Evolutionary conservation across 2,329 filamentous ascomycete species (phyloP).

Genomic region (Davidsoniella virescens): DNA sequence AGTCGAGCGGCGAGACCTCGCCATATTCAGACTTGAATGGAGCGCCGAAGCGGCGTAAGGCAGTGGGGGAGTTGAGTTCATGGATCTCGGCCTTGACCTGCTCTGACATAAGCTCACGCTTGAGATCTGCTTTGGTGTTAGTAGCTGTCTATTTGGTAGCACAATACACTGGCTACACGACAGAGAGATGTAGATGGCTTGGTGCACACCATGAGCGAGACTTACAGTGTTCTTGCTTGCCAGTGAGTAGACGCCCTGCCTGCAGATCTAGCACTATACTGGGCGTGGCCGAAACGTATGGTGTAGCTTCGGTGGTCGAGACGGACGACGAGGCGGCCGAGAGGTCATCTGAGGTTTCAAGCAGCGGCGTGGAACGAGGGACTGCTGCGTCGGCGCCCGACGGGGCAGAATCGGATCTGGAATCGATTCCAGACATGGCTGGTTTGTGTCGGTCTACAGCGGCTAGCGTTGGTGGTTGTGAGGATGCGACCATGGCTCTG

Average conservation of each 20-base stretch:
- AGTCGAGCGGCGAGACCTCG: conserved; percentile 84
- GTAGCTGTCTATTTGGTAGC: neutral
- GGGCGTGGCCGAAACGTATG: conserved; percentile 13
- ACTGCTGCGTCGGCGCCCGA: neutral
- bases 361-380: conserved; percentile 4
- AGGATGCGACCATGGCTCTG: too few species aligned
- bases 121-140: conserved; percentile 50
- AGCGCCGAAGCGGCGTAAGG: conserved; percentile 84
- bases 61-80: conserved; percentile 88
- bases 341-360: conserved; percentile 1
- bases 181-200: neutral
- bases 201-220: conserved; percentile 11
- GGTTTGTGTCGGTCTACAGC: too few species aligned
- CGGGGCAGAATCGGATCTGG: too few species aligned
- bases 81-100: conserved; percentile 83
- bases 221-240: conserved; percentile 95
- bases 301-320: conserved; percentile 2
- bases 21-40: conserved; percentile 87
- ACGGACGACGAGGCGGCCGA: conserved; percentile 1
- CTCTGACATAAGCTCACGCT: conserved; percentile 80
- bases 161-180: neutral
- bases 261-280: conserved; percentile 10
- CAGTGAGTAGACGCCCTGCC: conserved; percentile 46
- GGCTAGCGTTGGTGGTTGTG: too few species aligned
- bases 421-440: too few species aligned